Evolutionary conservation across 176 grass and related monocot genomes (phyloP), one percentile per base, ranked within the genome.

Genomic region (Phyllostachys edulis): DNA sequence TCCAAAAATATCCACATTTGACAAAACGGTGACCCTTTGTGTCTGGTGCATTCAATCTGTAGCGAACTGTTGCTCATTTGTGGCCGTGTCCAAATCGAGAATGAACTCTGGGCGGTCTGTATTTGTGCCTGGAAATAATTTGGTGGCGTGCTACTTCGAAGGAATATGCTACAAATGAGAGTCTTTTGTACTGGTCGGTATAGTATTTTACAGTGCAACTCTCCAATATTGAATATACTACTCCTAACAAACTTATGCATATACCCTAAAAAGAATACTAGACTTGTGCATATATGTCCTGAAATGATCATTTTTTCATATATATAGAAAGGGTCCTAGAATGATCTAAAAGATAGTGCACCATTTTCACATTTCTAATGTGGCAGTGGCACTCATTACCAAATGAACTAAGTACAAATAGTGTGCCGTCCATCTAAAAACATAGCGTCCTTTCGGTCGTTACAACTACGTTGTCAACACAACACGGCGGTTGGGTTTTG

Each of bases 391-490:
- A 20, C 59, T 62, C 3, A 8, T 13, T 34, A 72, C 73, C 42
- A 54, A 46, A 78, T 12, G 29, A 14, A 29, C 15, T 9, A 9
- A 26, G 38, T 2, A 16, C 21, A 27, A 15, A 20, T 15, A 24
- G 11, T 69, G 45, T 6, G 46, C 71, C 73, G 47, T 51, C 42
- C 4, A 45, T 71, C 34, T 36, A 69, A 76, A 38, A 64, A 45
- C 63, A 2, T 39, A 47, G 9, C 45, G 73, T 61, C 69, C 70
- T 61, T 18, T 26, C 34, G 54, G 78, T 21, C 7, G 88, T 86
- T 90, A 20, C 67, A 55, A 78, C 83, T 57, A 49, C 32, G 20
- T 57, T 77, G 18, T 90, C 62, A 61, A 2, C 67, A 66, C 13
- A 50, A 38, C 76, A 2, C 4, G 17, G 51, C 78, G 49, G 63